A percentile compares a stretch with the other conserved stretches of the same genome.
Evolutionary conservation across 2,329 filamentous ascomycete genomes (phyloP).

Genomic region (Scytalidium sp.): DNA sequence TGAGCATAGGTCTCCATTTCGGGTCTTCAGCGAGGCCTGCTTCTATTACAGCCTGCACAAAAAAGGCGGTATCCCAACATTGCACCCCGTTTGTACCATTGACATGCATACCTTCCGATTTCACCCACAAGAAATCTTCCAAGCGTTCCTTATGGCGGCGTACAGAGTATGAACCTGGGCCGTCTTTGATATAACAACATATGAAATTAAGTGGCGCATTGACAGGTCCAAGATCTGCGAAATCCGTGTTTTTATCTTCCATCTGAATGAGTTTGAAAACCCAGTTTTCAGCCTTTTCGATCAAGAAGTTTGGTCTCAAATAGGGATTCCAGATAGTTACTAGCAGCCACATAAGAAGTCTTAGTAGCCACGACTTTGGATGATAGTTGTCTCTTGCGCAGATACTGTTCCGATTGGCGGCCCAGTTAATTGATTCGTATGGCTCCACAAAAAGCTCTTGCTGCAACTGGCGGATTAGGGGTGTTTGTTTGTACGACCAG

Average conservation of each 20-base stretch:
- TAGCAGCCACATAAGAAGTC: conserved; percentile 73
- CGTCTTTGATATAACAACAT: conserved; percentile 79
- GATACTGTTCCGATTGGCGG: conserved; percentile 77
- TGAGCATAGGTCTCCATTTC: conserved; percentile 79
- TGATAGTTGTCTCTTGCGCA: conserved; percentile 82
- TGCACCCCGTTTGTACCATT: conserved; percentile 99
- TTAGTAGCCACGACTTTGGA: conserved; percentile 83
- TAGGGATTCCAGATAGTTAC: conserved; percentile 79
- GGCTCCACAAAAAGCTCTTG: conserved; percentile 81
- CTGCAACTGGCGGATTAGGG: conserved; percentile 68
- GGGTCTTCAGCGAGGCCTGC: conserved; percentile 74
- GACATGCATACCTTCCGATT: conserved; percentile 85
- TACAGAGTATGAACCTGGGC: conserved; percentile 69
- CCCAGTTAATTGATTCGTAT: conserved; percentile 76
- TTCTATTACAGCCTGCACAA: conserved; percentile 78
- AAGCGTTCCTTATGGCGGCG: conserved; percentile 76
- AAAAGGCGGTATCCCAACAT: conserved; percentile 92
- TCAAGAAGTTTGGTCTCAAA: conserved; percentile 63
- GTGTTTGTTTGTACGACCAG: conserved; percentile 74
- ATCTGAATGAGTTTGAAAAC: conserved; percentile 79
- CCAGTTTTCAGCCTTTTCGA: conserved; percentile 74
- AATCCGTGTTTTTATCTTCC: conserved; percentile 92
- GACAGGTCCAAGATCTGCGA: conserved; percentile 81
- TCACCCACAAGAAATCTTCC: conserved; percentile 88
- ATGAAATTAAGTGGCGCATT: conserved; percentile 90